Evolutionary conservation across 768 basidiomycete species (phyloP), one percentile per base, ranked within the genome.

Genomic region (Lenzites betulinus): DNA sequence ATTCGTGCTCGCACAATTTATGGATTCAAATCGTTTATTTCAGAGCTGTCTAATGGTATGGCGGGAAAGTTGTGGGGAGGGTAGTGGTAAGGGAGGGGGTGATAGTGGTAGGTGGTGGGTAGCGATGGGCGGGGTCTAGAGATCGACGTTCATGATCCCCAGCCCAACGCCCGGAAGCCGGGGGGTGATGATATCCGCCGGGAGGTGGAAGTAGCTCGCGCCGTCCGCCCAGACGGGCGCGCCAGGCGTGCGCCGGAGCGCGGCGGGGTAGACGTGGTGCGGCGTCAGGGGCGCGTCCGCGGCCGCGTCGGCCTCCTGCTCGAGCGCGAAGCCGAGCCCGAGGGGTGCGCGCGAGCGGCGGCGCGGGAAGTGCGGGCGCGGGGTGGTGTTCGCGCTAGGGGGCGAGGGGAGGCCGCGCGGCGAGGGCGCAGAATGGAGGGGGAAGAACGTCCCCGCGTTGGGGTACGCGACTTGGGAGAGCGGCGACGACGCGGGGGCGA

Each of bases 201-300:
- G 49, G 20, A 56, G 50, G 48, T 58, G 43, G 43, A 57, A 62
- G 53, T 60, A 60, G 59, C 59, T 55, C 43, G 44, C 35, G n/a
- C 20, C 15, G 39, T 38, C 38, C 46, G 25, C 39, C 28, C 47
- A 18, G 26, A 46, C 12, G 18, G 62, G 62, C 41, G 62, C 62
- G 25, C 62, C 62, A 26, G 62, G 62, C 42, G 62, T 63, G 23
- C 62, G 62, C 23, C 62, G 57, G 58, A 59, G 41, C 36, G 52
- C 43, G 2, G 33, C 58, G 42, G 54, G 39, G 58, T 33, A 53
- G 51, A 49, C 50, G 44, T 58, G 51, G 51, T 46, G 44, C 36
- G 62, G 62, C 26, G 33, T 51, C 25, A 59, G 54, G 23, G 54
- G 43, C 44, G 58, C 44, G 58, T 63, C 62, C 48, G 38, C 13